A percentile compares a stretch with the other conserved stretches of the same genome.
Conservation (phyloP, 1,284 basidiomycete genomes). For the Microbotryum silenes-acaulis region DNA sequence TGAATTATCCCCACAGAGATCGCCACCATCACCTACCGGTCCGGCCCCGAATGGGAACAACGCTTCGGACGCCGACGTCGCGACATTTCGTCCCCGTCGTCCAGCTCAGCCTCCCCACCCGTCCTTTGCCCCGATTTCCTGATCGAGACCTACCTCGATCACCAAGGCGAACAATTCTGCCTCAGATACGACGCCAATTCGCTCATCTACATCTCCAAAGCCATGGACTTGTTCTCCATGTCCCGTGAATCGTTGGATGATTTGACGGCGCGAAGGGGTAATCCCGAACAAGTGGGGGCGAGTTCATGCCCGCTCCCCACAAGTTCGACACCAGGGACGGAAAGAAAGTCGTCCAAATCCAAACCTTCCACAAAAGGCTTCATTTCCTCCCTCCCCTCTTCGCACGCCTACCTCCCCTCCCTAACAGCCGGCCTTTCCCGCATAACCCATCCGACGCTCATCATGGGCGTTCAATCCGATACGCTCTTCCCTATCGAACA, state of each 20-base stretch:
- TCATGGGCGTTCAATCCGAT: slow-evolving; percentile 93
- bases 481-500: slow-evolving; percentile 97
- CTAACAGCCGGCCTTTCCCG: slow-evolving; percentile 76
- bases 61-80: slow-evolving; percentile 79
- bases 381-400: slow-evolving; percentile 50
- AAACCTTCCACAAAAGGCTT: slow-evolving; percentile 17
- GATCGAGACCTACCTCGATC: slow-evolving; percentile 97
- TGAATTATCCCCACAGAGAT: slow-evolving; percentile 57
- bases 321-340: slow-evolving; percentile 35
- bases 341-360: slow-evolving; percentile 52
- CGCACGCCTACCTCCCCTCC: slow-evolving; percentile 62
- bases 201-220: slow-evolving; percentile 95
- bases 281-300: neutral
- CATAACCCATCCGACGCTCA: slow-evolving; percentile 71
- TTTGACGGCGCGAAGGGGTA: slow-evolving; percentile 43
- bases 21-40: slow-evolving; percentile 97
- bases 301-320: slow-evolving; percentile 45
- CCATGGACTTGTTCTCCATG: slow-evolving; percentile 99
- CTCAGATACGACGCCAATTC: slow-evolving; percentile 99
- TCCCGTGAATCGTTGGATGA: slow-evolving; percentile 66
- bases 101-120: slow-evolving; percentile 43
- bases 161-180: slow-evolving; percentile 83
- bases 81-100: slow-evolving; percentile 25
- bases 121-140: slow-evolving; percentile 89
- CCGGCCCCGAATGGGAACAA: slow-evolving; percentile 97